Evolutionary conservation across 2,329 filamentous ascomycete genomes (phyloP).

Genomic region (Lecanicillium sp.): DNA sequence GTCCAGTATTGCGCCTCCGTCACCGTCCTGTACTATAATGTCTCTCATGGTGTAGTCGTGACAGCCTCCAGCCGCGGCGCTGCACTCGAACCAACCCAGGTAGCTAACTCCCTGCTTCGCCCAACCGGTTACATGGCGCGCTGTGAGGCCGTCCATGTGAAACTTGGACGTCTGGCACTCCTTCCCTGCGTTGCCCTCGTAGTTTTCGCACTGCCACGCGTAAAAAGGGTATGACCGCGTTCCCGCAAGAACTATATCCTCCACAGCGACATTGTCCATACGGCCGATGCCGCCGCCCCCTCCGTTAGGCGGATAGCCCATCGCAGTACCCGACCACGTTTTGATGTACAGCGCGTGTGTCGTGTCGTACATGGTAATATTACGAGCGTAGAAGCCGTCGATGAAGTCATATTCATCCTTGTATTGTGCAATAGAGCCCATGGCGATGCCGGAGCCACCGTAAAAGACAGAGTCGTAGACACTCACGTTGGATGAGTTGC

Average conservation of each 20-base stretch:
- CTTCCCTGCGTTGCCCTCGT: slow-evolving; percentile 26
- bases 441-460: slow-evolving; percentile 45
- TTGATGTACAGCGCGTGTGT: slow-evolving; percentile 47
- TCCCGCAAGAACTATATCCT: slow-evolving; percentile 23
- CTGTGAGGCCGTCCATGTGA: slow-evolving; percentile 24
- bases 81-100: slow-evolving; percentile 26
- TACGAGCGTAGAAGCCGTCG: slow-evolving; percentile 40
- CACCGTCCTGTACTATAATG: slow-evolving; percentile 17
- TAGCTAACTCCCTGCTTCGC: slow-evolving; percentile 20
- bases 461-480: slow-evolving; percentile 44
- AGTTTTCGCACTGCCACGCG: slow-evolving; percentile 30
- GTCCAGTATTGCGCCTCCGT: slow-evolving; percentile 14
- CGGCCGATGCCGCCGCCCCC: slow-evolving; percentile 49
- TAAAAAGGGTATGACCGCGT: slow-evolving; percentile 26
- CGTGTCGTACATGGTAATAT: slow-evolving; percentile 41
- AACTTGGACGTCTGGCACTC: slow-evolving; percentile 29
- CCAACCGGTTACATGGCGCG: slow-evolving; percentile 24
- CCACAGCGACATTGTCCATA: slow-evolving; percentile 26
- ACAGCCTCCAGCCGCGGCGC: slow-evolving; percentile 25
- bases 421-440: slow-evolving; percentile 53
- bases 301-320: slow-evolving; percentile 50
- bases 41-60: slow-evolving; percentile 22
- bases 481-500: slow-evolving; percentile 49
- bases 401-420: slow-evolving; percentile 41
- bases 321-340: slow-evolving; percentile 49